Evolutionary conservation across 257 asterid species (phyloP).

Genomic region (Penstemon barbatus): DNA sequence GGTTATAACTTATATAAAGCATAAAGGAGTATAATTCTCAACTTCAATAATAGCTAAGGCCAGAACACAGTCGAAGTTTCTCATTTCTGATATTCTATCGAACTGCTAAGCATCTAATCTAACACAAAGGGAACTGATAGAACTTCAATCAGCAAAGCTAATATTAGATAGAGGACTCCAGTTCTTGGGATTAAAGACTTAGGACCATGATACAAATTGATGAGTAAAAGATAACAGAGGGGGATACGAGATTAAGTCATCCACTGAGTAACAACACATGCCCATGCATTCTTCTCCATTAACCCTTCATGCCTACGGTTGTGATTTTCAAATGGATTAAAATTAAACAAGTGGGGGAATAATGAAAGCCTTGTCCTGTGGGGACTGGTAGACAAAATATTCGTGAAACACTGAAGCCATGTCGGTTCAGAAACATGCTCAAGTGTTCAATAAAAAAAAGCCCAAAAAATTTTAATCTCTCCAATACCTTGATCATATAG

Average conservation of each 20-base stretch:
- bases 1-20: not conserved
- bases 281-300: not conserved
- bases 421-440: not conserved
- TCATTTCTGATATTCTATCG: not conserved
- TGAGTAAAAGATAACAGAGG: not conserved
- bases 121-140: not conserved
- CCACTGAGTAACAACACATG: not conserved
- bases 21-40: not conserved
- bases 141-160: not conserved
- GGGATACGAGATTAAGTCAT: not conserved
- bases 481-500: conserved; percentile 30
- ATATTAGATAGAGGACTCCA: not conserved
- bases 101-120: not conserved
- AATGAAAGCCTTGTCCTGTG: too few species aligned
- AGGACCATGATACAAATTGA: not conserved
- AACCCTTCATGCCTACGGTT: not conserved
- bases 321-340: not conserved
- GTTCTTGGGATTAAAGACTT: not conserved
- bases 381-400: not conserved
- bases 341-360: too few species aligned
- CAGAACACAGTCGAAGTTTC: not conserved
- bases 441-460: not conserved
- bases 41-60: not conserved
- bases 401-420: not conserved
- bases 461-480: not conserved